Conservation (phyloP, 495 filamentous ascomycete species). For the Penicillium goetzii region DNA sequence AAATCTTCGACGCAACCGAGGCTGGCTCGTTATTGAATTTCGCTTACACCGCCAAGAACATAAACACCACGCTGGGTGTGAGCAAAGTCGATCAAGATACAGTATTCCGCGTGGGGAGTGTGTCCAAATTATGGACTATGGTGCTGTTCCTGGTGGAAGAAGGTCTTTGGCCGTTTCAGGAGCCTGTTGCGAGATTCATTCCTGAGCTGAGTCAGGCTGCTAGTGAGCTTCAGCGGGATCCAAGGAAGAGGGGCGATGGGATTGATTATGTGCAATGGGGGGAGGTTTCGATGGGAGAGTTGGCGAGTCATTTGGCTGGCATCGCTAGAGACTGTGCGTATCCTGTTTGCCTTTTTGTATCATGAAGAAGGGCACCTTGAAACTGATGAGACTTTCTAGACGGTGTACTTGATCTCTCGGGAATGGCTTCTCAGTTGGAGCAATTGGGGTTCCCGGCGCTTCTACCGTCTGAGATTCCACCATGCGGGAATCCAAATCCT, state of each 20-base stretch:
- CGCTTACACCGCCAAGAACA: slow-evolving; percentile 8
- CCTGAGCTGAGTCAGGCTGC: slow-evolving; percentile 51
- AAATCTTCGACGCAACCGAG: slow-evolving; percentile 14
- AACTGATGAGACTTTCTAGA: slow-evolving; percentile 16
- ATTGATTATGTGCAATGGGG: slow-evolving; percentile 52
- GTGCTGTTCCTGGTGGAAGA: slow-evolving; percentile 51
- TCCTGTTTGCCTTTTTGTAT: slow-evolving; percentile 44
- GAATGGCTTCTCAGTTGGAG: slow-evolving; percentile 25
- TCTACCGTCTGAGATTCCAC: slow-evolving; percentile 18
- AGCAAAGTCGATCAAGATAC: slow-evolving; percentile 44
- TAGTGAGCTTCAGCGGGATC: slow-evolving; percentile 10
- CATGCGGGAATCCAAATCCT: slow-evolving; percentile 24
- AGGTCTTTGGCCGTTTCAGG: slow-evolving; percentile 44
- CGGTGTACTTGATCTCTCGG: slow-evolving; percentile 42
- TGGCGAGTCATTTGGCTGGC: slow-evolving; percentile 58
- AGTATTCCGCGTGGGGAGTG: slow-evolving; percentile 55
- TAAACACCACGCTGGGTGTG: slow-evolving; percentile 21
- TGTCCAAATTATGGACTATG: slow-evolving; percentile 55
- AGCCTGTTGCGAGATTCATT: slow-evolving; percentile 52
- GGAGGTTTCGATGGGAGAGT: slow-evolving; percentile 55
- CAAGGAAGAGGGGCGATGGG: slow-evolving; percentile 29
- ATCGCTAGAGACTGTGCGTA: slow-evolving; percentile 48
- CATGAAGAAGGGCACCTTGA: slow-evolving; percentile 40
- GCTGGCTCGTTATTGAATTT: slow-evolving; percentile 8
- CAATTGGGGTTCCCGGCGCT: slow-evolving; percentile 43